phyloP scores from a whole-genome alignment of 2,329 filamentous ascomycete genomes.

The Mycosphaerella arachidis region DNA sequence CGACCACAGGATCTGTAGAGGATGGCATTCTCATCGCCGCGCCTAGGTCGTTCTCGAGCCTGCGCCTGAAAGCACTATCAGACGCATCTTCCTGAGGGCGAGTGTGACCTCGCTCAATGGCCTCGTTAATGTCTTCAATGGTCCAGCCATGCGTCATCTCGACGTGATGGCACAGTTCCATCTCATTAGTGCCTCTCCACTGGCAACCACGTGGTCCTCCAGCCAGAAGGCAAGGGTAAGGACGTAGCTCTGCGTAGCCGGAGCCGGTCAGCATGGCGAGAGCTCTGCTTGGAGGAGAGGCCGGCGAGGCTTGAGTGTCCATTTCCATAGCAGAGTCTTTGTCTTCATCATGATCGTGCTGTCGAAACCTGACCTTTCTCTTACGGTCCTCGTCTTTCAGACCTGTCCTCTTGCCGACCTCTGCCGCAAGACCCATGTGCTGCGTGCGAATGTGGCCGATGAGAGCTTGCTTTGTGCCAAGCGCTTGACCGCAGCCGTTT shows the following conservation, averaged over 20 bases:
- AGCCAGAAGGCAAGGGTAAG: slow-evolving; percentile 49
- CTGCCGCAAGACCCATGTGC: slow-evolving; percentile 59
- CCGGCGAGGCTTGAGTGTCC: slow-evolving; percentile 10
- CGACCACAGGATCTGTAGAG: neutral
- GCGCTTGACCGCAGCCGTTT: slow-evolving; percentile 65
- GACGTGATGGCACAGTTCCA: slow-evolving; percentile 56
- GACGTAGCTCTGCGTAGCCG: slow-evolving; percentile 50
- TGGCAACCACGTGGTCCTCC: slow-evolving; percentile 38
- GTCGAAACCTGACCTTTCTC: slow-evolving; percentile 1
- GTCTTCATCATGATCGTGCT: slow-evolving; percentile 8
- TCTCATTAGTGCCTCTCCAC: slow-evolving; percentile 54
- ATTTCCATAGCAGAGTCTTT: slow-evolving; percentile 9
- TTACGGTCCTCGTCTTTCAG: slow-evolving; percentile 3
- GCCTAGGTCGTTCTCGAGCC: neutral
- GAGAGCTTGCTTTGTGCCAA: slow-evolving; percentile 71
- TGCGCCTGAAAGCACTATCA: neutral
- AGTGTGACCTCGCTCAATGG: slow-evolving; percentile 21
- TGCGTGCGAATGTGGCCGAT: slow-evolving; percentile 81
- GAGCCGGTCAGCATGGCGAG: slow-evolving; percentile 49
- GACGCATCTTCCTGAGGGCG: neutral
- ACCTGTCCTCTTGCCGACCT: slow-evolving; percentile 8
- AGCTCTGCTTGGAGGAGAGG: slow-evolving; percentile 5
- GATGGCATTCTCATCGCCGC: neutral
- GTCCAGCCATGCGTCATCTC: slow-evolving; percentile 41
- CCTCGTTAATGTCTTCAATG: slow-evolving; percentile 38